Evolutionary conservation across 345 rosid genomes (phyloP).

Genomic region (Conringia planisiliqua): DNA sequence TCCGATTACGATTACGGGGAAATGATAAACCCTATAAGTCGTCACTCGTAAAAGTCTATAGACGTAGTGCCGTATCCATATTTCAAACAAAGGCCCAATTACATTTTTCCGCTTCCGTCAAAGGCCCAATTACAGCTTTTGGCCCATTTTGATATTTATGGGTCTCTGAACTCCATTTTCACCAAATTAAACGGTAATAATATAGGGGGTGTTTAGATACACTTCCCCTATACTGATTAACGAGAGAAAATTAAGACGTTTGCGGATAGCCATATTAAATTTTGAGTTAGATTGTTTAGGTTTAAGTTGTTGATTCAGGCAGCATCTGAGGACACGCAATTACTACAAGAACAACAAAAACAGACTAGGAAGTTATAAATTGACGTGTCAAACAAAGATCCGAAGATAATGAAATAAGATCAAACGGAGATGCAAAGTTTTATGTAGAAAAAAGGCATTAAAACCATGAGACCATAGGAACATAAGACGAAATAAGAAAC

Average conservation of each 20-base stretch:
- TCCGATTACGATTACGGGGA: background rate
- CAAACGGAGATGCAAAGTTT: background rate
- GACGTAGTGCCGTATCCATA: background rate
- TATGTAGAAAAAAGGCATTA: background rate
- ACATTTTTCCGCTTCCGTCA: background rate
- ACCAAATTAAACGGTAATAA: too few species aligned
- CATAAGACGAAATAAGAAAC: background rate
- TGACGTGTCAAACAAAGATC: background rate
- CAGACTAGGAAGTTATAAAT: background rate
- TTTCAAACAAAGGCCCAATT: background rate
- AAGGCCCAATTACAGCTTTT: background rate
- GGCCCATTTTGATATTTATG: background rate
- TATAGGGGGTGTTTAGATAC: too few species aligned
- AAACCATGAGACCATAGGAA: background rate
- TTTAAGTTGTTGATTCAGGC: background rate
- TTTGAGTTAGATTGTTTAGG: too few species aligned
- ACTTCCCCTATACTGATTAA: too few species aligned
- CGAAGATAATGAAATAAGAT: background rate
- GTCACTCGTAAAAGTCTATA: background rate
- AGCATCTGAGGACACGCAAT: background rate
- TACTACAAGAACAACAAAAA: background rate
- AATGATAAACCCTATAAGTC: slow-evolving; percentile 1
- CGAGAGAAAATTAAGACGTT: too few species aligned
- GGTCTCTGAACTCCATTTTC: background rate
- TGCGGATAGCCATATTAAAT: too few species aligned